A percentile compares a stretch with the other conserved stretches of the same genome.
These are phyloP conservation scores for Boletales sp. DNA, from an alignment of 768 basidiomycete species.

Conservation along the genomic window DNA sequence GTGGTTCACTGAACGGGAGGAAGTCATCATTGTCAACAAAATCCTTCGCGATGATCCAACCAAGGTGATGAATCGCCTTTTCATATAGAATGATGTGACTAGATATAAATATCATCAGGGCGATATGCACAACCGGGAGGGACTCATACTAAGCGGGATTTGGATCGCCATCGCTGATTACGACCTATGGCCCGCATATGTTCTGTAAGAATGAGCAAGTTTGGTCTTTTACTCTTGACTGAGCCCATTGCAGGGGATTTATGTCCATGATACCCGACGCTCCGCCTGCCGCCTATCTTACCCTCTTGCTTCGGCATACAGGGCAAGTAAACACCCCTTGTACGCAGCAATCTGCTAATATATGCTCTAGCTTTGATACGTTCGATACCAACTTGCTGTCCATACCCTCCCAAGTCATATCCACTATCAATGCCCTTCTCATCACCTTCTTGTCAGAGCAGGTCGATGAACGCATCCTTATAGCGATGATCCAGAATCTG, in stretches of 20 bases:
- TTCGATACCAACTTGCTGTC: constrained; percentile 58
- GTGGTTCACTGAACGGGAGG: constrained; percentile 65
- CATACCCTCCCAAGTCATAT: constrained; percentile 51
- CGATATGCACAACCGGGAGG: constrained; percentile 74
- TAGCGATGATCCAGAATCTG: constrained; percentile 50
- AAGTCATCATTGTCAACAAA: constrained; percentile 55
- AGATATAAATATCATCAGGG: constrained; percentile 2
- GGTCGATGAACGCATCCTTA: constrained; percentile 49
- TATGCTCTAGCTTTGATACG: constrained; percentile 46
- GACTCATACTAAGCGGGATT: constrained; percentile 43
- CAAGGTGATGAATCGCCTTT: constrained; percentile 35
- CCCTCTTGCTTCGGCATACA: constrained; percentile 50
- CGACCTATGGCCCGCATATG: constrained; percentile 65
- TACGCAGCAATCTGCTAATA: neutral
- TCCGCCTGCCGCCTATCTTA: constrained; percentile 54
- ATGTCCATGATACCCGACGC: constrained; percentile 47
- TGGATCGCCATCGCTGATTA: constrained; percentile 57
- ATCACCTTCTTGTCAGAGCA: constrained; percentile 47
- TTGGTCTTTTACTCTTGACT: neutral
- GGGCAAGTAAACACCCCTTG: constrained; percentile 32
- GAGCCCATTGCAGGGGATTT: constrained; percentile 36
- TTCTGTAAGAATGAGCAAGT: constrained; percentile 30
- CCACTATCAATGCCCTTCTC: constrained; percentile 48
- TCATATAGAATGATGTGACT: neutral
- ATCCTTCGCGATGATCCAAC: constrained; percentile 63